phyloP scores from a whole-genome alignment of 1,284 basidiomycete species.

The Ustilago cynodontis region DNA sequence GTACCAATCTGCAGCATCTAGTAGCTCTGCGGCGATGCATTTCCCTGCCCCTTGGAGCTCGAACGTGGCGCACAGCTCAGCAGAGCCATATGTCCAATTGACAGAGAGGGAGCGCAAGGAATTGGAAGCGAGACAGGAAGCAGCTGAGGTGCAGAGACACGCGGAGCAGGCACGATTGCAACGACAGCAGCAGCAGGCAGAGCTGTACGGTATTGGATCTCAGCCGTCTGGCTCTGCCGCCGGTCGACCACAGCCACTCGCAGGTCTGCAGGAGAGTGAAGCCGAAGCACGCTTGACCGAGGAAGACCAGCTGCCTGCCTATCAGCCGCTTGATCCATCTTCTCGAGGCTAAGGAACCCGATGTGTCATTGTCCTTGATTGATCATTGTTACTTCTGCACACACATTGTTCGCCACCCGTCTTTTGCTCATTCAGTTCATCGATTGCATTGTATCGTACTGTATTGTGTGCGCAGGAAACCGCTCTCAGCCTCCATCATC shows the following conservation, averaged over 20 bases:
- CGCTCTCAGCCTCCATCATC: neutral
- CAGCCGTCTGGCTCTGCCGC: constrained; percentile 18
- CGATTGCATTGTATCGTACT: neutral
- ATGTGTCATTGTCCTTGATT: neutral
- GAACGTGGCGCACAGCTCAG: neutral
- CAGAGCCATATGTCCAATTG: constrained; percentile 6
- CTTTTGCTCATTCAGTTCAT: neutral
- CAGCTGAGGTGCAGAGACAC: constrained; percentile 42
- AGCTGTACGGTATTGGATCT: constrained; percentile 29
- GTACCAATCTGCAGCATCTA: neutral
- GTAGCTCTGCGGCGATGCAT: neutral
- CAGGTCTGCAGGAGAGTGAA: constrained; percentile 39
- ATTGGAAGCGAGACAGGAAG: constrained; percentile 37
- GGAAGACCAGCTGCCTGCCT: constrained; percentile 41
- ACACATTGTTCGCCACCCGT: constrained; percentile 9
- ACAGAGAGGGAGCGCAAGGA: constrained; percentile 43
- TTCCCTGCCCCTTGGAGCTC: constrained; percentile 19
- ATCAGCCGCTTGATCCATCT: constrained; percentile 33
- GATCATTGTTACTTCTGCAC: neutral
- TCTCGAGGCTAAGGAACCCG: constrained; percentile 13
- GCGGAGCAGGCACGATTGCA: constrained; percentile 30
- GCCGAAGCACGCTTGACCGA: constrained; percentile 29
- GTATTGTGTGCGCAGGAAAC: neutral
- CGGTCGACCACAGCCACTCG: constrained; percentile 15
- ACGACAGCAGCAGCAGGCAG: constrained; percentile 40